Evolutionary conservation across 305 asterid species (phyloP), one percentile per base, ranked within the genome.

Genomic region (Coffea humblotiana): DNA sequence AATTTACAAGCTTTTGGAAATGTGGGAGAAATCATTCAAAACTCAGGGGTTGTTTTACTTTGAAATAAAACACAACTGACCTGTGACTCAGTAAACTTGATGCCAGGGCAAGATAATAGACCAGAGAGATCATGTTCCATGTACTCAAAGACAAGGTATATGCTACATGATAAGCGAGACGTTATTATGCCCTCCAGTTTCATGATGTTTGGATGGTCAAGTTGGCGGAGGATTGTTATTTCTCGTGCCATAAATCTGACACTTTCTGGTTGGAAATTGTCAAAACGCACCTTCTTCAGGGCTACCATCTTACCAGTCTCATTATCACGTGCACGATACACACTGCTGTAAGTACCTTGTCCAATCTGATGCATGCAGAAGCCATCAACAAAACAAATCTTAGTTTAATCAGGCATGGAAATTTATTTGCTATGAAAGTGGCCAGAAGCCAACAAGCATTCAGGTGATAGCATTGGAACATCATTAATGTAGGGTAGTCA

Each of bases 61-160:
- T 54, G 47, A 37, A 71, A 32, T 18, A 7, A n/a, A 75, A 58
- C 54, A 16, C 9, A 75, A 69, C 83, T 8, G 48, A 94, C 98
- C 97, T 94, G 98, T 6, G 99, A 88, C 65, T 92, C 98, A 2
- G 89, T 92, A 87, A 95, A 95, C 85, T 85, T 88, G 86, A 90
- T 84, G 52, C 89, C 89, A 7, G 98, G 98, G 64, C 91, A 90
- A 8, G 98, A 89, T 67, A 93, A 67, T 15, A 95, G 86, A 5
- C 99, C 99, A 0, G 97, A 82, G 1, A 95, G 97, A 86, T 95
- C 99, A 37, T 95, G 99, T 79, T 95, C 99, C 99, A 95, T 95
- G 87, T 93, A 95, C 73, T 92, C 96, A 78, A 95, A 95, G 63
- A 95, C 99, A 27, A 95, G 96, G 89, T 90, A 90, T 25, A 95